Evolutionary conservation across 2,329 filamentous ascomycete species (phyloP).

Genomic region (Claviceps monticola): DNA sequence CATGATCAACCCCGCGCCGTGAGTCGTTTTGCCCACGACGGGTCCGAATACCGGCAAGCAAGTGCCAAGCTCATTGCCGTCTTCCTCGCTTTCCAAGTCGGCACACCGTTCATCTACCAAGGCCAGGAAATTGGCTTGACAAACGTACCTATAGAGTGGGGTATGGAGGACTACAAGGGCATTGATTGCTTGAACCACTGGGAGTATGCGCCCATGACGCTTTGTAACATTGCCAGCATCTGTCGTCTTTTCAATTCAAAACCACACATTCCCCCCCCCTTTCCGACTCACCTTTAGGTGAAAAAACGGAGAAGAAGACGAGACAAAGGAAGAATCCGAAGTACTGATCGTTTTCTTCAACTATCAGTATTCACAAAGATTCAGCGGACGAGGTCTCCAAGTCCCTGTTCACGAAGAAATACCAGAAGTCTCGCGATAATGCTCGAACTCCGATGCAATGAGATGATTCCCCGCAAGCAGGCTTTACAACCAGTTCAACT

Average conservation of each 20-base stretch:
- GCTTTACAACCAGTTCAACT: slow-evolving; percentile 43
- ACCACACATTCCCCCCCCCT: neutral
- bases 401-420: slow-evolving; percentile 24
- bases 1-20: slow-evolving; percentile 51
- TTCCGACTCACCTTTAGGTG: neutral
- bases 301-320: neutral
- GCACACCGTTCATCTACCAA: slow-evolving; percentile 55
- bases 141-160: slow-evolving; percentile 47
- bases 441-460: slow-evolving; percentile 61
- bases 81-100: slow-evolving; percentile 42
- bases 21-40: slow-evolving; percentile 38
- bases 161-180: slow-evolving; percentile 54
- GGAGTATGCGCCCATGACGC: slow-evolving; percentile 19
- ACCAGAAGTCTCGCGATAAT: slow-evolving; percentile 53
- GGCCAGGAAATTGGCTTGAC: slow-evolving; percentile 56
- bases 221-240: neutral
- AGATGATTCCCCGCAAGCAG: slow-evolving; percentile 43
- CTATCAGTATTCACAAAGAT: slow-evolving; percentile 22
- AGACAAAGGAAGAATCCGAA: neutral
- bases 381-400: slow-evolving; percentile 24
- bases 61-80: slow-evolving; percentile 47
- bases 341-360: slow-evolving; percentile 1
- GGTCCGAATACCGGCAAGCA: slow-evolving; percentile 31
- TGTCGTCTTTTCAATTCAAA: neutral
- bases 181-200: slow-evolving; percentile 43